Evolutionary conservation across 139 green algal species (phyloP), one percentile per base, ranked within the genome.

Genomic region (Ettlia oleoabundans): DNA sequence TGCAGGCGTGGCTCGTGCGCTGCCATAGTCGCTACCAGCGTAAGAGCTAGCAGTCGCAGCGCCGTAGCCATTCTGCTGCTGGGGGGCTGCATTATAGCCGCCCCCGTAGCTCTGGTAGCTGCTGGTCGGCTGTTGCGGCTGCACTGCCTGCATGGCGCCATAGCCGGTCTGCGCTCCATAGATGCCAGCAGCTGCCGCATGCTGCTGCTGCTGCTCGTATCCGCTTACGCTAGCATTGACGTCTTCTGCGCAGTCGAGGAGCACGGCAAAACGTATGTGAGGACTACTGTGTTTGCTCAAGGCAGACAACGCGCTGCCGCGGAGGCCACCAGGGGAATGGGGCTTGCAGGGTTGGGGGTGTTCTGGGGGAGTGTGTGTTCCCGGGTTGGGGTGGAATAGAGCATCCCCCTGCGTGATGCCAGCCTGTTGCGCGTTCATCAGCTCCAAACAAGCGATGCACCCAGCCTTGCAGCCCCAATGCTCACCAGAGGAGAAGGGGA

Each of bases 401-500:
- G n/a, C n/a, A n/a, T n/a, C n/a, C n/a, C n/a, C n/a, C n/a, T n/a
- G n/a, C n/a, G n/a, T n/a, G n/a, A n/a, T n/a, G n/a, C n/a, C n/a
- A n/a, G n/a, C n/a, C n/a, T n/a, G n/a, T n/a, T n/a, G n/a, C n/a
- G 47, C 10, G 47, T 58, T 10, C 47, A 58, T 10, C 47, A 58
- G 47, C 47, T 58, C 13, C 47, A 58, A 58, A 24, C 13, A 10
- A 15, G 47, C 47, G 15, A 15, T 58, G 15, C 13, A 10, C 10
- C 10, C 47, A 10, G 47, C 47, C 10, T 10, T 58, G 47, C 47
- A 58, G 47, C 47, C 10, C 47, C 47, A 10, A 24, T 15, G 15
- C 93, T 74, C 77, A 95, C 91, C 72, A 0, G 82, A 75, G 10
- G 90, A 82, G 77, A 94, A 96, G 21, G 92, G 91, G 87, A 95